Base-by-base conservation (phyloP, 805 yeast genomes). In the Saccharomycopsis javanensis region DNA sequence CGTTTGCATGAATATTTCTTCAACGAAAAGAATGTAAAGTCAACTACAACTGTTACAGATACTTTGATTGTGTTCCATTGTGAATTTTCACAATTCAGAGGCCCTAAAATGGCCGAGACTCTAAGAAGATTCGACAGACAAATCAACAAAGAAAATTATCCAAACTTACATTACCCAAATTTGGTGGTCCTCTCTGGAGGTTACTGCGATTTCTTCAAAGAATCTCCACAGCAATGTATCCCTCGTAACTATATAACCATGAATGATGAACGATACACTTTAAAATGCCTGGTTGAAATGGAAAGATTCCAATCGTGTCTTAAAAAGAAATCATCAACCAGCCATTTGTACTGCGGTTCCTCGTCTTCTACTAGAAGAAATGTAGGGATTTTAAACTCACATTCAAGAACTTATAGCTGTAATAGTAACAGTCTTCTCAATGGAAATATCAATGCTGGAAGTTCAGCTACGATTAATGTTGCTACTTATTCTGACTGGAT, bases 21-120 rank as follows among this genome's bases (percentile, higher is more conserved):
- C 25, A 64, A 63, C 16, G 34, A 55, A 54, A 5, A 61, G 30
- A 63, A 64, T 23, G 66, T 64, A 45, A 75, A 73, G 18, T 10
- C 4, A 42, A 18, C 20, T 23, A 20, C 13, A 4, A 28, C 15
- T 20, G 25, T 20, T 23, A 25, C 2, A 3, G 48, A 42, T 42
- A 75, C 75, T 20, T 72, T 94, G 56, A 68, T 92, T 5, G 76
- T 94, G 10, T 92, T 94, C 74, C 97, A 94, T 70, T 94, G 99
- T 71, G 99, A 94, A 71, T 92, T 89, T 68, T 85, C 95, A 38
- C 81, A 95, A 5, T 88, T 85, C 67, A 77, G 99, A 59, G 96
- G 98, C n/a, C 99, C 99, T 4, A 73, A 85, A 52, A 81, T 94
- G 86, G 98, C 98, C 0, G 75, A 82, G 55, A 90, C 89, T 68